Percentiles rank a stretch among this genome's conserved stretches.
These are phyloP conservation scores for Hanseniaspora lachancei DNA, from an alignment of 805 yeast species.

Conservation along the genomic window DNA sequence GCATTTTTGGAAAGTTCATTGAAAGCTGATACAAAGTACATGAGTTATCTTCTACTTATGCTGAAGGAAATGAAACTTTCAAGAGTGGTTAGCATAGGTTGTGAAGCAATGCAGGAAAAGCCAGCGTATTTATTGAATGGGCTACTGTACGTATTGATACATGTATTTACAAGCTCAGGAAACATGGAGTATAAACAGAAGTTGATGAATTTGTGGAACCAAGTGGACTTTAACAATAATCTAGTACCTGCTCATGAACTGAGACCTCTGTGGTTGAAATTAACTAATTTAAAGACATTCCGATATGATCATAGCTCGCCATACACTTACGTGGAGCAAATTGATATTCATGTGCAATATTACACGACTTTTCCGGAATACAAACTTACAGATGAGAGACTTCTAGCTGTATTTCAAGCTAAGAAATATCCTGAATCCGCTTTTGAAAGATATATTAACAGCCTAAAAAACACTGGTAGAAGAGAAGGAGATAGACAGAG, in stretches of 20 bases:
- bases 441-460: neutral
- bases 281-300: neutral
- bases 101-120: neutral
- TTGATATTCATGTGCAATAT: neutral
- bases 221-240: neutral
- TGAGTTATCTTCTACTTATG: neutral
- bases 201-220: neutral
- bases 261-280: neutral
- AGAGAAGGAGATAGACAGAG: neutral
- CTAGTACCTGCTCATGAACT: neutral
- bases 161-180: neutral
- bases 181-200: neutral
- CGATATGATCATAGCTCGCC: neutral
- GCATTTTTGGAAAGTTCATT: neutral
- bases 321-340: neutral
- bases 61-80: neutral
- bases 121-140: neutral
- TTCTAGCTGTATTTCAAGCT: neutral
- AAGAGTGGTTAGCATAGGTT: neutral
- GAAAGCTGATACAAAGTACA: neutral
- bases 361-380: neutral
- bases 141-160: neutral
- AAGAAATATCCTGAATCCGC: neutral
- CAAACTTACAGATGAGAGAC: neutral
- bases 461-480: neutral